These are phyloP conservation scores for Penicillium sp. DNA, from an alignment of 2,329 filamentous ascomycete genomes.

Conservation along the genomic window DNA sequence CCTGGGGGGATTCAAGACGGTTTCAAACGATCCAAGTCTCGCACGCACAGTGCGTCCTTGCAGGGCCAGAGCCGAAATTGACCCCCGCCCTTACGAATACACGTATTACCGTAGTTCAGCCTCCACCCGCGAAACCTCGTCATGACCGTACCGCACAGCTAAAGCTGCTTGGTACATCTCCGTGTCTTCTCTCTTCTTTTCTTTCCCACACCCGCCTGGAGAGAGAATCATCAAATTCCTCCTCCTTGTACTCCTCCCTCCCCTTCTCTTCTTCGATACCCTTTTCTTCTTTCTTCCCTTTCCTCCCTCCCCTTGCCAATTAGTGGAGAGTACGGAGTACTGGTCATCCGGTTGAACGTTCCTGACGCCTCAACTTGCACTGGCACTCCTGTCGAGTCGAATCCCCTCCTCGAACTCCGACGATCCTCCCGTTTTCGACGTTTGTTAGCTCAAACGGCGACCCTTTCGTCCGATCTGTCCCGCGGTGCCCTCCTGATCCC, in stretches of 20 bases:
- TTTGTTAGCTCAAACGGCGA: conserved; percentile 44
- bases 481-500: conserved; percentile 33
- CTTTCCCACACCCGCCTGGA: conserved; percentile 44
- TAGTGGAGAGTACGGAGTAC: conserved; percentile 41
- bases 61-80: conserved; percentile 9
- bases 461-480: conserved; percentile 23
- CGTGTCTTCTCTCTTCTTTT: conserved; percentile 31
- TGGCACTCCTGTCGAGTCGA: conserved; percentile 41
- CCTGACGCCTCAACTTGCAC: conserved; percentile 28
- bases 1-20: conserved; percentile 1
- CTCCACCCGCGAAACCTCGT: conserved; percentile 23
- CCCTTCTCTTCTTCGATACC: conserved; percentile 34
- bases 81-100: conserved; percentile 12
- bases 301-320: conserved; percentile 29
- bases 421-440: conserved; percentile 34
- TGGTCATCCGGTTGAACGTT: conserved; percentile 33
- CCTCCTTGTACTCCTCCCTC: conserved; percentile 36
- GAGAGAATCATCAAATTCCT: conserved; percentile 39
- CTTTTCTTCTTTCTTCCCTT: conserved; percentile 31
- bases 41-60: conserved; percentile 12
- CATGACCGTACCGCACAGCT: conserved; percentile 26
- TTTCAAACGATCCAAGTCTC: conserved; percentile 5
- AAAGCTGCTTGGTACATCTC: conserved; percentile 25
- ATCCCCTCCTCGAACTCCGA: conserved; percentile 39
- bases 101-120: conserved; percentile 15